Conservation (phyloP, 805 yeast genomes). For the Teunomyces panamensis region DNA sequence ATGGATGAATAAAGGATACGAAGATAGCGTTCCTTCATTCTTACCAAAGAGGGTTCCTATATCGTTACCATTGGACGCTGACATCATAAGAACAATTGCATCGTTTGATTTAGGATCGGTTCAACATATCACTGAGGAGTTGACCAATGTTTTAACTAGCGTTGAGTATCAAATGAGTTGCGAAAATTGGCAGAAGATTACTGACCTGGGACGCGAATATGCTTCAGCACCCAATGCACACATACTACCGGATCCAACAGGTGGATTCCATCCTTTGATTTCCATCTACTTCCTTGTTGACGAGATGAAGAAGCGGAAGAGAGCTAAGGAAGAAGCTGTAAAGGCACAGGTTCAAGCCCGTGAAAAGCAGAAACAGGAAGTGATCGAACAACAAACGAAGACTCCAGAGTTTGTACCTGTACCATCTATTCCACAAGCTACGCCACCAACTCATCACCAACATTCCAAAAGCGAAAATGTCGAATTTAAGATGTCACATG, state of each 20-base stretch:
- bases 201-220: conserved; percentile 37
- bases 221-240: conserved; percentile 32
- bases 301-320: conserved; percentile 75
- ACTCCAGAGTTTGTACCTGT: conserved; percentile 4
- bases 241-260: conserved; percentile 68
- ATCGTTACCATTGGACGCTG: conserved; percentile 60
- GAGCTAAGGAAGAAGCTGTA: conserved; percentile 51
- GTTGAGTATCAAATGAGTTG: conserved; percentile 62
- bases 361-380: conserved; percentile 9
- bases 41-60: conserved; percentile 80
- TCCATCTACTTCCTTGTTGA: conserved; percentile 84
- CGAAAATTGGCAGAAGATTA: conserved; percentile 56
- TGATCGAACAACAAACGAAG: conserved; percentile 5
- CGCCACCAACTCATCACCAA: conserved; percentile 1
- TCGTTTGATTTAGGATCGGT: conserved; percentile 76
- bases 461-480: neutral
- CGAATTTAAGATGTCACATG: neutral
- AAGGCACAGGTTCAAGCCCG: conserved; percentile 27
- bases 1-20: conserved; percentile 92
- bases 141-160: conserved; percentile 58
- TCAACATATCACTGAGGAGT: conserved; percentile 52
- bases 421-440: conserved; percentile 7
- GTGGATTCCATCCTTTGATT: conserved; percentile 82
- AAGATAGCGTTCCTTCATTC: conserved; percentile 63
- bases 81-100: conserved; percentile 71